phyloP scores from a whole-genome alignment of 805 yeast genomes.

The Yarrowia keelungensis region DNA sequence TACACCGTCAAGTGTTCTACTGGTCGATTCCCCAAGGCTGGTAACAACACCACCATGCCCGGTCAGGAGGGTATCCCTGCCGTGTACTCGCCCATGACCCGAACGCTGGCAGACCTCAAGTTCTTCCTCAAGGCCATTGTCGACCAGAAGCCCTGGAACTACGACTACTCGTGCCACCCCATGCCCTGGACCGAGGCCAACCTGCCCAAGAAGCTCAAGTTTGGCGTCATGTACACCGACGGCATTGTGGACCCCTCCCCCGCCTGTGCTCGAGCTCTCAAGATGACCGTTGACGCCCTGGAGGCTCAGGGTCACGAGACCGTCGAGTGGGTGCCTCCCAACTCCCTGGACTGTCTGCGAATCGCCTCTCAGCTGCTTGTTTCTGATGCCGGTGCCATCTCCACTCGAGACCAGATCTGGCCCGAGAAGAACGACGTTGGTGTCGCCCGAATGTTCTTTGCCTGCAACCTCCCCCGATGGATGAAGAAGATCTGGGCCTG shows the following conservation, averaged over 20 bases:
- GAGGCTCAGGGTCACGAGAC: conserved; percentile 57
- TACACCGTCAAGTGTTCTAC: conserved; percentile 60
- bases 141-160: conserved; percentile 62
- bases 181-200: conserved; percentile 59
- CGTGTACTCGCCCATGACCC: conserved; percentile 57
- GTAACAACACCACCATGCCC: conserved; percentile 54
- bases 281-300: conserved; percentile 53
- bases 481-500: conserved; percentile 51
- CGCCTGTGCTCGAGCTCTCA: conserved; percentile 54
- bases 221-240: conserved; percentile 59
- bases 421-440: conserved; percentile 52
- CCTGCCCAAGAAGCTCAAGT: conserved; percentile 52
- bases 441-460: conserved; percentile 48
- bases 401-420: conserved; percentile 44
- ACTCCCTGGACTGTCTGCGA: conserved; percentile 63
- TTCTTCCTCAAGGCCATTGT: conserved; percentile 57
- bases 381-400: conserved; percentile 50
- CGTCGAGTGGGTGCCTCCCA: conserved; percentile 57
- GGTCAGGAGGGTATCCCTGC: conserved; percentile 57
- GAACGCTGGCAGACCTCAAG: conserved; percentile 58
- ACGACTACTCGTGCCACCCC: conserved; percentile 58
- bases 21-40: conserved; percentile 57
- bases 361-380: conserved; percentile 56
- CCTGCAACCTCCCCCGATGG: conserved; percentile 50
- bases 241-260: conserved; percentile 61